Evolutionary conservation across 192 early-diverging fungal species (phyloP).

Genomic region (Coemansia brasiliensis): DNA sequence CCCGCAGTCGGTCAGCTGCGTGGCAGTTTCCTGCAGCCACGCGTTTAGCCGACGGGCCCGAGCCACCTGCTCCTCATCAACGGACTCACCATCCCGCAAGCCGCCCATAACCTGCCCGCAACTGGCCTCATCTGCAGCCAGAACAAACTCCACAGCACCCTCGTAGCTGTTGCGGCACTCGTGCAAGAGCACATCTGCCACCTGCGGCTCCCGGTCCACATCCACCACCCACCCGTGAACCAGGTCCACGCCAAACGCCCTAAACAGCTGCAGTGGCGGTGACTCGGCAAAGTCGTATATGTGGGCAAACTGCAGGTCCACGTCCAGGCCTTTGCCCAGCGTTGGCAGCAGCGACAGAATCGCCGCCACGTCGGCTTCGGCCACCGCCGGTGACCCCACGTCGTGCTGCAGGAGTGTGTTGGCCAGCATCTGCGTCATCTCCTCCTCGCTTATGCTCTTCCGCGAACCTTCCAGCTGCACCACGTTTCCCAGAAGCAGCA

Average conservation of each 20-base stretch:
- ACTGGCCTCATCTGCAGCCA: slow-evolving; percentile 59
- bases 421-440: slow-evolving; percentile 70
- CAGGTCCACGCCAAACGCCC: slow-evolving; percentile 73
- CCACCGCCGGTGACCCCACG: neutral
- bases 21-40: slow-evolving; percentile 74
- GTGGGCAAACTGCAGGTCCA: slow-evolving; percentile 81
- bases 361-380: slow-evolving; percentile 3
- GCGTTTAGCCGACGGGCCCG: slow-evolving; percentile 50
- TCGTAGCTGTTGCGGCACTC: slow-evolving; percentile 71
- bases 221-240: slow-evolving; percentile 92
- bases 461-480: slow-evolving; percentile 61
- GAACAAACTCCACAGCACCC: slow-evolving; percentile 73
- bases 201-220: slow-evolving; percentile 55
- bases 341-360: slow-evolving; percentile 36
- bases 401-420: slow-evolving; percentile 58
- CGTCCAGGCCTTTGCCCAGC: slow-evolving; percentile 62
- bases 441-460: slow-evolving; percentile 62
- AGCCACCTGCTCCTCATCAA: neutral
- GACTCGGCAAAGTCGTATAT: slow-evolving; percentile 70
- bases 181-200: slow-evolving; percentile 58
- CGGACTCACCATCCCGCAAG: neutral
- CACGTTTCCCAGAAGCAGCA: slow-evolving; percentile 71
- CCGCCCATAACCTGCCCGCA: slow-evolving; percentile 11
- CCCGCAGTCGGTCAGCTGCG: slow-evolving; percentile 85
- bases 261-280: slow-evolving; percentile 66